These are phyloP conservation scores for Nigrograna mackinnonii DNA, from an alignment of 2,329 filamentous ascomycete species.

Conservation along the genomic window DNA sequence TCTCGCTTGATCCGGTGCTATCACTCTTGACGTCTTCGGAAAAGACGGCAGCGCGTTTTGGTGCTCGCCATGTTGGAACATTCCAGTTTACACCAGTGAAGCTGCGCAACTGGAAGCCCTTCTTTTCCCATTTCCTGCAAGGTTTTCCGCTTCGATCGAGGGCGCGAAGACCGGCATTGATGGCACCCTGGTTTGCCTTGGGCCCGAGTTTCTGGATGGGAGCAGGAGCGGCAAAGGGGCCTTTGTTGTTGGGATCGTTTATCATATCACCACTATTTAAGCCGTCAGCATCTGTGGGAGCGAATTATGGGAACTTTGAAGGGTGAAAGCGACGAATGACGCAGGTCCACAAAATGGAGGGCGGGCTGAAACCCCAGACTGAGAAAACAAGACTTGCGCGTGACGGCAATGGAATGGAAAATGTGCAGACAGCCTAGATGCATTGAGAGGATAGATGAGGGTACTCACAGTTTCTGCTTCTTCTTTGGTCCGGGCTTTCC, in stretches of 20 bases:
- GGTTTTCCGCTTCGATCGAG: slow-evolving; percentile 91
- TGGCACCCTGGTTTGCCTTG: slow-evolving; percentile 95
- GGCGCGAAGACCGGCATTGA: slow-evolving; percentile 93
- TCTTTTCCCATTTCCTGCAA: slow-evolving; percentile 88
- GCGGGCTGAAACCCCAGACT: too few relatives aligned
- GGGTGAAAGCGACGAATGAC: not conserved
- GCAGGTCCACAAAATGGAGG: not conserved
- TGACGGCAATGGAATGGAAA: not conserved
- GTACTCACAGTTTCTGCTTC: slow-evolving; percentile 86
- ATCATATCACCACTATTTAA: slow-evolving; percentile 53
- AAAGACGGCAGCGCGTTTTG: slow-evolving; percentile 58
- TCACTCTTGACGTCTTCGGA: slow-evolving; percentile 65
- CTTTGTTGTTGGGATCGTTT: slow-evolving; percentile 44
- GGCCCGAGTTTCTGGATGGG: slow-evolving; percentile 83
- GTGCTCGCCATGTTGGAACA: slow-evolving; percentile 80
- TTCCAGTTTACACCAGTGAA: slow-evolving; percentile 89
- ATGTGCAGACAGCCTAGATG: not conserved
- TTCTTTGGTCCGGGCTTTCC: slow-evolving; percentile 96
- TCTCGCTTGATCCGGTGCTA: slow-evolving; percentile 58
- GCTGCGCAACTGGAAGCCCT: slow-evolving; percentile 82
- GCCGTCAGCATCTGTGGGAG: slow-evolving; percentile 23
- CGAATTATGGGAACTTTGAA: not conserved
- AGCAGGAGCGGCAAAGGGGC: slow-evolving; percentile 45
- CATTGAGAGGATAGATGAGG: not conserved
- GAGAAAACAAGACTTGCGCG: too few relatives aligned